Base-by-base conservation (phyloP, 768 basidiomycete species). In the Cyclocybe cylindracea region DNA sequence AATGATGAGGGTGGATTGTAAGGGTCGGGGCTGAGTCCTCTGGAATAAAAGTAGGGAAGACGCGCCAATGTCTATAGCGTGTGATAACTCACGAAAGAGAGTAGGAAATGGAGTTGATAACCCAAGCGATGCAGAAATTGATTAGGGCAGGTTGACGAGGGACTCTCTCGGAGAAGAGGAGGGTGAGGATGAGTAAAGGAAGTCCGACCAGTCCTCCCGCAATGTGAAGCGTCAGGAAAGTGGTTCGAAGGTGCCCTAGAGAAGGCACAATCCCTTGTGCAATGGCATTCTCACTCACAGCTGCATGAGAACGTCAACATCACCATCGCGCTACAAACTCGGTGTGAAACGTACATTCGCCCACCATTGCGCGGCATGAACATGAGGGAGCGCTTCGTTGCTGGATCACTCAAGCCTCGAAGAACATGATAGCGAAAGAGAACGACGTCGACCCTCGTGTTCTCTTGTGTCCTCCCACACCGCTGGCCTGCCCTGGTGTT, bases 121-220 rank as follows among this genome's bases (percentile, higher is more conserved):
- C 72, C 80, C 81, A 81, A 41, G 77, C 72, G n/a, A 78, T 46
- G 50, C 80, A 84, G 54, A 84, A 78, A 53, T 85, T 85, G 53
- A 84, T 64, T 57, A 84, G 70, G 1, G 77, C 76, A 1, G 81
- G 78, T 47, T 78, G 79, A 48, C 78, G 76, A 35, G 68, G 64
- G 24, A 75, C 62, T 39, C 68, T 72, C 57, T 70, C 77, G 10
- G 72, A 75, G 18, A 75, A 51, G 13, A 78, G 58, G 44, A 76
- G 75, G 9, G 77, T 81, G 10, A 72, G 53, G 32, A 84, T 63
- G 36, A 84, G 67, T 8, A 79, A 53, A 10, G 79, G 80, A 10
- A 84, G 64, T 40, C 78, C 75, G 38, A 82, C 61, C 50, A 84
- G 78, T 1, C 82, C 83, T 33, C 80, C 84, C 36, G 70, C 54